Evolutionary conservation across 2,329 filamentous ascomycete species (phyloP).

Genomic region (Sarocladium kiliense): DNA sequence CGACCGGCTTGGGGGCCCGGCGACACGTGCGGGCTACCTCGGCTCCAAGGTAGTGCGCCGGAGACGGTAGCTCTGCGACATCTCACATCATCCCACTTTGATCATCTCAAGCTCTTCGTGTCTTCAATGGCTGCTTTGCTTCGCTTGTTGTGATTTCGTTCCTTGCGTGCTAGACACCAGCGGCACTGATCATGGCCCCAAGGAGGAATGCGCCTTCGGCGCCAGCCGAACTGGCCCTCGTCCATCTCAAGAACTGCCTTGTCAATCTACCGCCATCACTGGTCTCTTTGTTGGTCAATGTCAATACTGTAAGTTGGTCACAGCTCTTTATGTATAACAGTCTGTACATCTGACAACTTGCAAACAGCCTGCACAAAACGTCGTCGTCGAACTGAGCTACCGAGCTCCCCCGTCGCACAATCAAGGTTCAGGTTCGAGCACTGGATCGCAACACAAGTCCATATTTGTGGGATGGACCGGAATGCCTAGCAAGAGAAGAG

Average conservation of each 20-base stretch:
- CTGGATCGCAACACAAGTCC: conserved; percentile 54
- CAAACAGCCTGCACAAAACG: conserved; percentile 81
- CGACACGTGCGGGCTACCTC: conserved; percentile 13
- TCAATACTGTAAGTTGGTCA: conserved; percentile 68
- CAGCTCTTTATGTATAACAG: not conserved
- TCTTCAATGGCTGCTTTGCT: not conserved
- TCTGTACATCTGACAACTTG: conserved; percentile 15
- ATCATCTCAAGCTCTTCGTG: not conserved
- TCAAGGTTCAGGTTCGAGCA: conserved; percentile 30
- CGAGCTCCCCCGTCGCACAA: conserved; percentile 42
- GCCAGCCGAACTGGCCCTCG: conserved; percentile 76
- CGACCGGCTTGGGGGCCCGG: not conserved
- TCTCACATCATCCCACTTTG: not conserved
- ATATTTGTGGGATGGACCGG: conserved; percentile 95
- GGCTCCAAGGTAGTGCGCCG: conserved; percentile 1
- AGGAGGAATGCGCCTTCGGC: conserved; percentile 56
- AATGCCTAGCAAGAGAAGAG: conserved; percentile 86
- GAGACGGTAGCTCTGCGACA: not conserved
- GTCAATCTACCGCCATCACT: conserved; percentile 86
- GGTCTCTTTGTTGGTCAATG: conserved; percentile 78
- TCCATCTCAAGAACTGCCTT: conserved; percentile 88
- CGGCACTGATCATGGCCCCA: conserved; percentile 33
- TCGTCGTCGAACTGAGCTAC: conserved; percentile 86
- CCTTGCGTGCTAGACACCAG: not conserved
- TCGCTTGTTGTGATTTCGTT: not conserved